Base-by-base conservation (phyloP, 208 protist species). In the Angomonas deanei region DNA sequence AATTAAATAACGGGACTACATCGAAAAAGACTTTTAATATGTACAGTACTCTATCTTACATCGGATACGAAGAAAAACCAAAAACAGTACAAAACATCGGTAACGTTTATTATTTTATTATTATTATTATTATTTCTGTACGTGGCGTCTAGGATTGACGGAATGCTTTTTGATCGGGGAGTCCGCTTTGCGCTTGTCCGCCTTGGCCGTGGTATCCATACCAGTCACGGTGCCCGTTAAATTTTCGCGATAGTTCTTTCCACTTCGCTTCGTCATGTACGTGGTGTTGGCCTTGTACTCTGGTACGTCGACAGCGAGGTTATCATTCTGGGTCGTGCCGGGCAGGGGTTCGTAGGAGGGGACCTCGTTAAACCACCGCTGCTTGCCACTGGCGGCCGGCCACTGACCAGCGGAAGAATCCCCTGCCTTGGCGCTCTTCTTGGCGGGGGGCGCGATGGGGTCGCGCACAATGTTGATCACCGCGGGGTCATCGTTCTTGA, bases 291-390 rank as follows among this genome's bases (percentile, higher is more conserved):
- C 19, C 11, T 55, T 56, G 31, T 56, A 81, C 39, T 47, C 56
- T 0, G 81, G 85, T 6, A 68, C 46, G 17, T 52, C 58, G 0
- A 70, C 49, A 4, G 56, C 42, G 19, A 71, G 57, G 50, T 74
- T 75, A 0, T 61, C 46, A 24, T 79, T 80, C n/a, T 77, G 70
- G 47, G 73, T 57, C 4, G 83, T 91, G 15, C 87, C 87, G 6
- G 87, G 87, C 42, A 93, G 76, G 31, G 87, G 87, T 52, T 86
- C 80, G 73, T 82, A 86, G 8, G 70, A 75, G 23, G 87, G 83
- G 17, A 93, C 82, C 34, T 75, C 76, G 3, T 74, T 70, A 57
- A 93, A 93, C 87, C 87, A 93, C 28, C 80, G 71, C 33, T 72
- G 53, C 36, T 46, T 70, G n/a, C 61, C 36, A 49, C 56, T 60